Evolutionary conservation across 495 filamentous ascomycete species (phyloP), one percentile per base, ranked within the genome.

Genomic region (Aspergillus campestris): DNA sequence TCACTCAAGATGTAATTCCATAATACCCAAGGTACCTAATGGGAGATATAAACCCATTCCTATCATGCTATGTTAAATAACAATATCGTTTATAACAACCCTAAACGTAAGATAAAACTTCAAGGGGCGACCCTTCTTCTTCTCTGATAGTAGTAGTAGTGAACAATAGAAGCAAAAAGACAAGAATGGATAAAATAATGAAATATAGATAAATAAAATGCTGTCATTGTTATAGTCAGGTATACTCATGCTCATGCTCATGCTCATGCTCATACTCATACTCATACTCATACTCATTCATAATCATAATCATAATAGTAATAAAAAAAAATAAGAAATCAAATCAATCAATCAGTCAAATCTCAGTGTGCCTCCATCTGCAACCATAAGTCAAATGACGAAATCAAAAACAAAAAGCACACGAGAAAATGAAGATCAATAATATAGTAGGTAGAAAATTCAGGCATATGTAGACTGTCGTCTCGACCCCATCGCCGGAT

Each of bases 401-500:
- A 14, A 15, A 28, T 42, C 39, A 31, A 31, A 5, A 43, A 33
- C 10, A 42, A 43, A 43, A 43, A 13, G 6, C 32, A 14, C 31
- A 42, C 30, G 32, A 41, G 18, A 32, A 31, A 5, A 13, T 10
- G 12, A 34, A 34, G 1, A 12, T 34, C 12, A 34, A 34, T 10
- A 10, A 12, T 34, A 34, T 34, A 10, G 32, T 34, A 12, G 9
- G 50, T 61, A 38, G 33, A 40, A 38, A 52, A 41, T 34, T 56
- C 49, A 62, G 8, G 51, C 51, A 37, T 44, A 55, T 32, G 61
- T 42, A 3, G 60, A 60, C 34, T 61, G 55, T 1, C 59, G 61
- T 52, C 64, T n/a, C n/a, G n/a, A 46, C 32, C 47, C 46, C 3
- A 45, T 31, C n/a, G 45, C 34, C n/a, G 50, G 44, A 48, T 53